Evolutionary conservation across 495 filamentous ascomycete species (phyloP), one percentile per base, ranked within the genome.

Genomic region (Patellaria atrata): DNA sequence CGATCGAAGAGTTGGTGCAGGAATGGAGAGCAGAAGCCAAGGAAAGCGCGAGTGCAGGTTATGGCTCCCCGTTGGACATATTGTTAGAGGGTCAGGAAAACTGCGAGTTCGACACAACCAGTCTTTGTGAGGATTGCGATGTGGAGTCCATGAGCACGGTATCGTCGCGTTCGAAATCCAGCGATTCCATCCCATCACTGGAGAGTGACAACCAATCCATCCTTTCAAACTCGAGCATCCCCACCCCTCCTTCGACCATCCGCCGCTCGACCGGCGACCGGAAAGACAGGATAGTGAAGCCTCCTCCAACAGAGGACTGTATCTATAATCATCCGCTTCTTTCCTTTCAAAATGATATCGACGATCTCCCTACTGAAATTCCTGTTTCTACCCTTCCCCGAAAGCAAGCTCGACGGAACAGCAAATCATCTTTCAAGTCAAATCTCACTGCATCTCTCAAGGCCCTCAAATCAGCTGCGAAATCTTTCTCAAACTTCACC

Each of bases 371-470:
- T 22, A 25, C 40, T n/a, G 11, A 14, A 23, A 19, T 42, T 13
- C 12, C 33, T 22, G n/a, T 34, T 18, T 33, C 38, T 1, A 27
- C 37, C 12, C 25, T 41, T 3, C 24, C 43, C 21, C 31, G 35
- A 36, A 44, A 35, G 36, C 15, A 14, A 20, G 18, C 33, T 4
- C 29, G 42, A 9, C 38, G 40, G 1, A 53, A 33, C 11, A 28
- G 37, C 10, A 44, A 44, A 30, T 62, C 65, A 11, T 73, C 70
- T 8, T 84, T 94, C 60, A 91, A 84, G 47, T 97, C 89, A 2
- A 96, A 96, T 45, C 65, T 97, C 11, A 97, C 86, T 3, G 84
- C 87, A 14, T 97, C 89, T 0, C 58, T 97, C 33, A 73, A 81
- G 21, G 83, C 81, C 17, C 70, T 96, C 36, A 81, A 81, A 54